Conservation (phyloP, 2,329 filamentous ascomycete genomes). For the Apiospora aurea region DNA sequence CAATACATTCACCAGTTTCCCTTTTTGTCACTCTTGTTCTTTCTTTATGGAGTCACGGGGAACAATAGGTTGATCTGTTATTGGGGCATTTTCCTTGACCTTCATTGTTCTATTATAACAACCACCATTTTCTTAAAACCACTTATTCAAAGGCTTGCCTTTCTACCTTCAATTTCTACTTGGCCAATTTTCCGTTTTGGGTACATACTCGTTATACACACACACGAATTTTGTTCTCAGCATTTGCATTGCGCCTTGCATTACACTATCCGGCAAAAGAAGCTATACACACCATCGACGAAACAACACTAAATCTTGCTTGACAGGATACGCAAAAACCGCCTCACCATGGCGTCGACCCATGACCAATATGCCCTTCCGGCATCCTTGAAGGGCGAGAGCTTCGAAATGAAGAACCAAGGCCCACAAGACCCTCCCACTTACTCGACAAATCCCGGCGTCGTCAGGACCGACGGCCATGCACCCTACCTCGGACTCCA, state of each 20-base stretch:
- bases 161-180: constrained; percentile 28
- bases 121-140: not conserved
- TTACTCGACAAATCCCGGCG: constrained; percentile 67
- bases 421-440: constrained; percentile 45
- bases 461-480: constrained; percentile 30
- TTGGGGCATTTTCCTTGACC: constrained; percentile 2
- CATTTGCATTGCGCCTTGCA: constrained; percentile 7
- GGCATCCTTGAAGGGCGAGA: constrained; percentile 17
- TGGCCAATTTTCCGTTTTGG: constrained; percentile 23
- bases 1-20: constrained; percentile 23
- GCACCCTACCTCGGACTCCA: constrained; percentile 93
- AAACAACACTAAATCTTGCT: constrained; percentile 10
- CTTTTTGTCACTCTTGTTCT: constrained; percentile 25
- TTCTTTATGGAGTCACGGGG: constrained; percentile 28
- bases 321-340: not conserved
- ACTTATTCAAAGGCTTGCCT: constrained; percentile 23
- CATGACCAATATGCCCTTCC: constrained; percentile 21
- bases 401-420: constrained; percentile 9
- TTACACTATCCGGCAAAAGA: not conserved
- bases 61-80: constrained; percentile 26
- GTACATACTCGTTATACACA: not conserved
- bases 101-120: constrained; percentile 31
- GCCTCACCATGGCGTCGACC: not conserved
- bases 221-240: not conserved
- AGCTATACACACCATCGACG: not conserved